A percentile compares a stretch with the other conserved stretches of the same genome.
Evolutionary conservation across 805 yeast species (phyloP).

Genomic region (Spathaspora arborariae): DNA sequence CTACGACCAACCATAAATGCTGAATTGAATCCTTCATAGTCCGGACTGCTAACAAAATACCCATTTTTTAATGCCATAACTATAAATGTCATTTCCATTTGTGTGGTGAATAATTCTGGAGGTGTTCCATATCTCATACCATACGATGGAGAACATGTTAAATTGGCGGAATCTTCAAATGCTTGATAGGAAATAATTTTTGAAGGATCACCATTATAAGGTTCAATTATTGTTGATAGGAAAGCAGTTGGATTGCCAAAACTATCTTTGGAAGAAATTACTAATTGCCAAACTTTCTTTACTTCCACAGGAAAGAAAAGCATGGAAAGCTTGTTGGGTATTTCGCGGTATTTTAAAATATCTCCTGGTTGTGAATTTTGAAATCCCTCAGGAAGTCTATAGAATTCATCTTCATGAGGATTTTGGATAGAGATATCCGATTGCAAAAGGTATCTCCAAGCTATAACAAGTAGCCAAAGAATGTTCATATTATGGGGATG

Average conservation of each 20-base stretch:
- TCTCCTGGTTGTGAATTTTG: conserved; percentile 19
- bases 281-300: conserved; percentile 20
- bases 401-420: conserved; percentile 22
- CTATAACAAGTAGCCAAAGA: too few relatives aligned
- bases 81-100: conserved; percentile 15
- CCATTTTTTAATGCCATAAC: conserved; percentile 23
- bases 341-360: conserved; percentile 17
- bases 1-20: conserved; percentile 30
- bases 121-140: conserved; percentile 14
- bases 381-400: conserved; percentile 19
- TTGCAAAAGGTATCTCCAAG: too few relatives aligned
- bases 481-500: too few relatives aligned
- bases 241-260: conserved; percentile 23
- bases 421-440: too few relatives aligned
- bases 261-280: conserved; percentile 20
- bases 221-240: conserved; percentile 26
- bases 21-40: conserved; percentile 31
- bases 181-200: conserved; percentile 25
- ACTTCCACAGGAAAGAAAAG: conserved; percentile 16
- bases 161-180: conserved; percentile 25
- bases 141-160: conserved; percentile 27
- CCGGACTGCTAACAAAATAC: conserved; percentile 30
- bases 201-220: conserved; percentile 23
- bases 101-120: conserved; percentile 8
- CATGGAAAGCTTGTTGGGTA: conserved; percentile 17